Conservation (phyloP, 2,329 filamentous ascomycete genomes). For the Magnaporthiopsis incrustans region DNA sequence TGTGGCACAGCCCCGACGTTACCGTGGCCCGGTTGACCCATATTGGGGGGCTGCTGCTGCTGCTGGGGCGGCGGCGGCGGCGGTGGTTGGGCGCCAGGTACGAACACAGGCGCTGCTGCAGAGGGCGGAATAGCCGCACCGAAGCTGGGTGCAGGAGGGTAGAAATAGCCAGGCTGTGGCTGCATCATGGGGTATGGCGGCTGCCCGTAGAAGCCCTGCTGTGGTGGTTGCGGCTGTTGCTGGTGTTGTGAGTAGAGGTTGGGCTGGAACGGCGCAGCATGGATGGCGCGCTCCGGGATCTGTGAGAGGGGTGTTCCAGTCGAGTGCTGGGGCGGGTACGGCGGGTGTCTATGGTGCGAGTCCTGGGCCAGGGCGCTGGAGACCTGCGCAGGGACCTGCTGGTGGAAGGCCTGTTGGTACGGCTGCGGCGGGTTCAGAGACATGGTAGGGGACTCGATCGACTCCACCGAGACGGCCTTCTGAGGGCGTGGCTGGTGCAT, state of each 20-base stretch:
- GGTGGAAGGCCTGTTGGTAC: conserved; percentile 73
- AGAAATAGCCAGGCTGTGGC: conserved; percentile 22
- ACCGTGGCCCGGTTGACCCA: conserved; percentile 33
- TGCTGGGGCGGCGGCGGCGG: conserved; percentile 23
- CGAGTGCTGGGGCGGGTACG: conserved; percentile 60
- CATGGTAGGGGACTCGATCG: conserved; percentile 75
- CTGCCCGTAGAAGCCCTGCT: conserved; percentile 27
- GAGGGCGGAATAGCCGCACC: conserved; percentile 21
- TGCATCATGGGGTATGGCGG: conserved; percentile 7
- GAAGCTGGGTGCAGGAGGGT: conserved; percentile 18
- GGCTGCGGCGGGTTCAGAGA: conserved; percentile 36
- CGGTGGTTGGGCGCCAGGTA: conserved; percentile 44
- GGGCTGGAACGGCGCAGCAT: conserved; percentile 84
- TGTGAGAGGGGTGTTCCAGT: conserved; percentile 79
- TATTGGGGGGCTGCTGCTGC: conserved; percentile 32
- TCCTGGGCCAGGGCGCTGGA: conserved; percentile 41
- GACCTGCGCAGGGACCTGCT: conserved; percentile 79
- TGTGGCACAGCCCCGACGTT: conserved; percentile 25
- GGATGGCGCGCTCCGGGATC: conserved; percentile 86
- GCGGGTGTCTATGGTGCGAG: conserved; percentile 57
- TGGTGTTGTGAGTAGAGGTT: conserved; percentile 62
- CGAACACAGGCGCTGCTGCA: conserved; percentile 46
- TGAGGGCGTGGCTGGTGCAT: conserved; percentile 96
- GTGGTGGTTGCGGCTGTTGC: conserved; percentile 51
- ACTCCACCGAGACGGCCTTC: conserved; percentile 86